Base-by-base conservation (phyloP, 148 eudicot species). In the Heliamphora exappendiculata region DNA sequence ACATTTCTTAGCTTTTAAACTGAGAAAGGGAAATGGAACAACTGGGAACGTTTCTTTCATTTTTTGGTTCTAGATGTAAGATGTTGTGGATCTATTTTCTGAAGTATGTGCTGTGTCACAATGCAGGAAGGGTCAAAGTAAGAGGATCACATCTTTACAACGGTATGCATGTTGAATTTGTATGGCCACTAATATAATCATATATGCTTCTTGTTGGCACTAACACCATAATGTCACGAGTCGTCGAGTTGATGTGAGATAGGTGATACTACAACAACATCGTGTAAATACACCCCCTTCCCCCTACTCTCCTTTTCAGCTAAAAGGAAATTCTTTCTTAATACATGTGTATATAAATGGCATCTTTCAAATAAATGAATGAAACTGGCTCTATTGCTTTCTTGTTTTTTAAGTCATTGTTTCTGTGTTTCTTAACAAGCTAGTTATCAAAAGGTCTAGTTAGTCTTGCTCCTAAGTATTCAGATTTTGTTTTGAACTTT, bases 61-160 rank as follows among this genome's bases (percentile, higher is more conserved):
- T 64, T 34, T 64, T 19, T 7, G 19, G 31, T 34, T 57, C 68
- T 34, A 36, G 68, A 64, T 33, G 42, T 33, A 13, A 36, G 68
- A 64, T 33, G 42, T 33, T 64, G 68, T 64, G 31, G 24, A 9
- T 22, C 16, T 53, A 24, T 42, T 73, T 57, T n/a, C 10, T 13
- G 22, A 37, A 26, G 29, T 54, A 19, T 50, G 57, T 73, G 65
- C 65, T 70, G 0, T 67, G 29, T 29, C 22, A 67, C 20, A 67
- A 20, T 79, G 74, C 74, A 79, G 82, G 82, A 79, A 67, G 57
- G 67, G 62, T 75, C 58, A 47, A 42, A 80, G 14, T 36, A 70
- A 71, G 44, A 70, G 28, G 29, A 33, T 59, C 20, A 7, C 73
- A 53, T 24, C 57, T 51, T 72, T 22, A 28, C 75, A 47, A 58